Conservation (phyloP, 257 asterid genomes). For the Fraxinus pennsylvanica region DNA sequence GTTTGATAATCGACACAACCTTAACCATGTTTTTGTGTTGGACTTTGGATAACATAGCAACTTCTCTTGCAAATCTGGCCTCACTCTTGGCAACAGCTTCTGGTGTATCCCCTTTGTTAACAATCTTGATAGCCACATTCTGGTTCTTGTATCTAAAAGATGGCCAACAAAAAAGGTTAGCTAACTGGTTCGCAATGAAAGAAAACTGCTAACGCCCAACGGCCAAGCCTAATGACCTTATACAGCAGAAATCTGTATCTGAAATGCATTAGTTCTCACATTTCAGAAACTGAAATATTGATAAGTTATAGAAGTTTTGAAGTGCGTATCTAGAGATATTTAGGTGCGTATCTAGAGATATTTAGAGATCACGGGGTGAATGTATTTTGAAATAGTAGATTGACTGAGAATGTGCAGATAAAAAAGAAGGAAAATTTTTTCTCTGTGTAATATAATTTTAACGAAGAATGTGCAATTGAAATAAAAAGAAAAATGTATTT, state of each 20-base stretch:
- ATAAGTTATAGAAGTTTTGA: neutral
- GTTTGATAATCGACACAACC: constrained; percentile 43
- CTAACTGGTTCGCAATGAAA: constrained; percentile 5
- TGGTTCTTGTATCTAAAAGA: constrained; percentile 69
- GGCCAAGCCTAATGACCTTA: neutral
- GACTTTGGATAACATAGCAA: constrained; percentile 85
- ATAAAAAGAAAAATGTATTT: no score
- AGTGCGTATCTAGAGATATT: neutral
- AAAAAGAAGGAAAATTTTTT: no score
- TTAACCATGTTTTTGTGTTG: constrained; percentile 92
- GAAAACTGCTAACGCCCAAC: neutral
- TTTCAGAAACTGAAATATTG: neutral
- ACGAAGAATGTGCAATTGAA: no score
- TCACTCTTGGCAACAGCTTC: constrained; percentile 79
- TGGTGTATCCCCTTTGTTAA: constrained; percentile 68
- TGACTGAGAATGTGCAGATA: no score
- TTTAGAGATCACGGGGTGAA: no score
- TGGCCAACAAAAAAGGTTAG: constrained; percentile 12
- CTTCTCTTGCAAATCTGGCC: constrained; percentile 71
- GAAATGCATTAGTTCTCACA: neutral
- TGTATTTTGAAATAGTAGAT: no score
- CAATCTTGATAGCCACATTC: constrained; percentile 85
- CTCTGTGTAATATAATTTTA: no score
- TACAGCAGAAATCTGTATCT: neutral
- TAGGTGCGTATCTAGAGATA: neutral